These are phyloP conservation scores for Boletellus sp. DNA, from an alignment of 768 basidiomycete genomes.

Conservation along the genomic window DNA sequence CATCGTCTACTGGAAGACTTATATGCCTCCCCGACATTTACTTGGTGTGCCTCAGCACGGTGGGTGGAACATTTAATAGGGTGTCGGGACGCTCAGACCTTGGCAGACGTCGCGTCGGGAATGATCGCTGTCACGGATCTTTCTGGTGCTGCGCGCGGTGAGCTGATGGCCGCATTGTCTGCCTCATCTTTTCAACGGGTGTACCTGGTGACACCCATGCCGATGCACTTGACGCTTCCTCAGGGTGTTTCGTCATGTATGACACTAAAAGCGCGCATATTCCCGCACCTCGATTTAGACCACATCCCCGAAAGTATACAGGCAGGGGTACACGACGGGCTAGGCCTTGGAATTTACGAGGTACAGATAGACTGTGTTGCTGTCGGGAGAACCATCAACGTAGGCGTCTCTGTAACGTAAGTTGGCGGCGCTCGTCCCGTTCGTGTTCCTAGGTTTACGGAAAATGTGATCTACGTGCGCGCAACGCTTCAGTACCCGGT, in stretches of 20 bases:
- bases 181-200: slow-evolving; percentile 3
- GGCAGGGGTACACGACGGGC: slow-evolving; percentile 27
- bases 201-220: slow-evolving; percentile 32
- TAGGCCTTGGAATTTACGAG: slow-evolving; percentile 33
- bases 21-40: slow-evolving; percentile 37
- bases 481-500: too few relatives aligned
- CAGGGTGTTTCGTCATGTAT: slow-evolving; percentile 21
- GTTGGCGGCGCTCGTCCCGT: not conserved
- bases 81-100: not conserved
- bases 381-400: not conserved
- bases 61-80: slow-evolving; percentile 2
- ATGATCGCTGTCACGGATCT: slow-evolving; percentile 28
- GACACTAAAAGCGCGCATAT: slow-evolving; percentile 23
- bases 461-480: too few relatives aligned
- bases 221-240: slow-evolving; percentile 24
- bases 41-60: slow-evolving; percentile 28
- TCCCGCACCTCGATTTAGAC: slow-evolving; percentile 39
- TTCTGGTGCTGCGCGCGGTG: slow-evolving; percentile 22
- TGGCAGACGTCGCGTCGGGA: slow-evolving; percentile 23
- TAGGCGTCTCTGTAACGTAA: slow-evolving; percentile 3
- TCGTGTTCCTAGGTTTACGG: too few relatives aligned
- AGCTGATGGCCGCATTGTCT: slow-evolving; percentile 16
- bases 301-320: slow-evolving; percentile 32
- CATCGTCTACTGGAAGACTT: slow-evolving; percentile 40
- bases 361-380: slow-evolving; percentile 13